phyloP scores from a whole-genome alignment of 805 yeast species.

The Nakazawaea anatomiae region DNA sequence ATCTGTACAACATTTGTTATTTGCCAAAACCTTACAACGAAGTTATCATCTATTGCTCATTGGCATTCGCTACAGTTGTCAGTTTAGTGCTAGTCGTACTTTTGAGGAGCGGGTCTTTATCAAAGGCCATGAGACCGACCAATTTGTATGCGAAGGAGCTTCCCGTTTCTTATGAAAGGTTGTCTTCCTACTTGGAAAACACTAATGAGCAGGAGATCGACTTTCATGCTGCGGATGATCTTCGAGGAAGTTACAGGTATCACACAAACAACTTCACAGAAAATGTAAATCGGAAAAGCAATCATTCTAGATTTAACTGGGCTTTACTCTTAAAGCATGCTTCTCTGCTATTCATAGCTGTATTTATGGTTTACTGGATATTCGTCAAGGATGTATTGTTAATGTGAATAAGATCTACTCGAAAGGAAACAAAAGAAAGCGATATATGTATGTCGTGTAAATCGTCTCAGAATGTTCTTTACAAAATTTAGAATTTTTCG shows the following conservation, averaged over 20 bases:
- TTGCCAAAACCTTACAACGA: slow-evolving; percentile 41
- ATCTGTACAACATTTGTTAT: slow-evolving; percentile 37
- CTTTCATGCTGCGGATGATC: neutral
- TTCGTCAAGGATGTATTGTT: slow-evolving; percentile 15
- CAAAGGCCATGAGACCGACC: neutral
- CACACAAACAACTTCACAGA: slow-evolving; percentile 5
- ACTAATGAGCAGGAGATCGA: slow-evolving; percentile 1
- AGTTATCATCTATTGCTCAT: slow-evolving; percentile 28
- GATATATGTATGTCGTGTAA: too few relatives aligned
- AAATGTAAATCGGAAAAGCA: neutral
- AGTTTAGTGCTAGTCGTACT: slow-evolving; percentile 1
- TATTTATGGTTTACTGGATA: slow-evolving; percentile 3
- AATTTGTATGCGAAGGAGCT: neutral
- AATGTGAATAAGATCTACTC: slow-evolving; percentile 3
- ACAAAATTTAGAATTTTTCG: too few relatives aligned
- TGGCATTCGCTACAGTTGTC: slow-evolving; percentile 25
- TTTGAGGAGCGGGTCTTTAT: slow-evolving; percentile 5
- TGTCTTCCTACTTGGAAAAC: slow-evolving; percentile 1
- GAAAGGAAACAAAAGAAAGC: too few relatives aligned
- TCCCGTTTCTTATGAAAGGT: slow-evolving; percentile 7
- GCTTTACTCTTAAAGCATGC: neutral
- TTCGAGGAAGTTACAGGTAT: slow-evolving; percentile 8
- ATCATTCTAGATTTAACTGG: slow-evolving; percentile 2
- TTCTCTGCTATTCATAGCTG: neutral
- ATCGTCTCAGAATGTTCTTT: too few relatives aligned